Conservation (phyloP, 2,329 filamentous ascomycete species). For the Aspergillus spinulosporus region DNA sequence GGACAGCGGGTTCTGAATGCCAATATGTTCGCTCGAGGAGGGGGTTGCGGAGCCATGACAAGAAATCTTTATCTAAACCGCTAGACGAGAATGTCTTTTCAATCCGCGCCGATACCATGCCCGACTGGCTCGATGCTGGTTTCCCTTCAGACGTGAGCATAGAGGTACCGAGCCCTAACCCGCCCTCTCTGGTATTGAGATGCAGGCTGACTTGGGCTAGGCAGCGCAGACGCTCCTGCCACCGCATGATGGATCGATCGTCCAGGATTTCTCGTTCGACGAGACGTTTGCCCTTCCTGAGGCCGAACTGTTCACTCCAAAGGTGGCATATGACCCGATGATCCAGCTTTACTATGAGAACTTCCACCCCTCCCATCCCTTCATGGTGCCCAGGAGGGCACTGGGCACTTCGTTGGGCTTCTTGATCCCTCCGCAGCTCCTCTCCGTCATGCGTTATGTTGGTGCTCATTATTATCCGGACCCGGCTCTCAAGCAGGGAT, state of each 20-base stretch:
- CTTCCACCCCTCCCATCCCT: conserved; percentile 54
- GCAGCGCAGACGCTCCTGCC: conserved; percentile 17
- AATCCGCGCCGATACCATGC: conserved; percentile 14
- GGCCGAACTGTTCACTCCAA: conserved; percentile 9
- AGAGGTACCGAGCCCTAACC: not conserved
- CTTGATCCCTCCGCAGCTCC: conserved; percentile 45
- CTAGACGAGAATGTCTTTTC: conserved; percentile 18
- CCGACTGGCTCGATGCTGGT: conserved; percentile 20
- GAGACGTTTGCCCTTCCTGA: conserved; percentile 3
- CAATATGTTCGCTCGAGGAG: conserved; percentile 51
- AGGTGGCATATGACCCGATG: conserved; percentile 30
- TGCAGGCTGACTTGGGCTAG: conserved; percentile 9
- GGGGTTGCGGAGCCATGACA: conserved; percentile 29
- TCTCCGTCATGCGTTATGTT: conserved; percentile 52
- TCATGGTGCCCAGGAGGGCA: conserved; percentile 48
- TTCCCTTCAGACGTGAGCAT: conserved; percentile 18
- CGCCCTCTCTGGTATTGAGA: not conserved
- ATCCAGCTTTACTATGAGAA: conserved; percentile 52
- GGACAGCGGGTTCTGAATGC: conserved; percentile 44
- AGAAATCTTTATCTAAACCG: conserved; percentile 2
- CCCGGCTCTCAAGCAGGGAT: conserved; percentile 23
- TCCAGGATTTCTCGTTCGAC: conserved; percentile 14
- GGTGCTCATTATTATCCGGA: conserved; percentile 51
- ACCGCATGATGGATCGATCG: conserved; percentile 8
- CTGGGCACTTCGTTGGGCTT: conserved; percentile 26